phyloP scores from a whole-genome alignment of 176 grass and related monocot species.

The Cymbopogon citratus region DNA sequence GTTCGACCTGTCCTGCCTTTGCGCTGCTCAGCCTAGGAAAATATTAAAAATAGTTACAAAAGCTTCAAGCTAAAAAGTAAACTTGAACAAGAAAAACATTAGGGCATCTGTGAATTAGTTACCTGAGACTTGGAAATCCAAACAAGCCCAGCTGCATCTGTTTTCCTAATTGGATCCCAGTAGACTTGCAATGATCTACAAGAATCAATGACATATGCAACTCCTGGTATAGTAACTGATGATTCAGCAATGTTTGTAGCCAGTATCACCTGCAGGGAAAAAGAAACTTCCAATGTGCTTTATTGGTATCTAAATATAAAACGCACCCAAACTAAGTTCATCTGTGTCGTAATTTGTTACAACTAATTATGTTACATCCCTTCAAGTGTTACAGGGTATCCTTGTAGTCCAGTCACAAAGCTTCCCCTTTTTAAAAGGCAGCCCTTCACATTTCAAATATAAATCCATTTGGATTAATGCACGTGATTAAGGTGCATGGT shows the following conservation, averaged over 20 bases:
- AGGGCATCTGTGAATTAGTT: slow-evolving; percentile 1
- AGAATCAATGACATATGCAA: slow-evolving; percentile 84
- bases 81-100: slow-evolving; percentile 10
- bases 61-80: background rate
- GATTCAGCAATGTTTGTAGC: slow-evolving; percentile 98
- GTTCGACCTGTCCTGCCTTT: slow-evolving; percentile 95
- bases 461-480: background rate
- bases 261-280: slow-evolving; percentile 71
- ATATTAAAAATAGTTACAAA: slow-evolving; percentile 8
- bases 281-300: slow-evolving; percentile 8
- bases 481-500: background rate
- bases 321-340: background rate
- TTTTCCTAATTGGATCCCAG: slow-evolving; percentile 80
- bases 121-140: slow-evolving; percentile 97
- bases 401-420: background rate
- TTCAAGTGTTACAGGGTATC: background rate
- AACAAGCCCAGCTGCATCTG: slow-evolving; percentile 56
- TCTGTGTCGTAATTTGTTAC: background rate
- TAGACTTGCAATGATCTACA: slow-evolving; percentile 89
- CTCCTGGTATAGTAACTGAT: slow-evolving; percentile 86
- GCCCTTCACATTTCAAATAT: background rate
- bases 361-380: background rate
- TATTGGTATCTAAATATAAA: slow-evolving; percentile 3
- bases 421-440: background rate
- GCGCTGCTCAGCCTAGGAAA: slow-evolving; percentile 72